Evolutionary conservation across 495 filamentous ascomycete genomes (phyloP), one percentile per base, ranked within the genome.

Genomic region (Aspergillus sclerotioniger): DNA sequence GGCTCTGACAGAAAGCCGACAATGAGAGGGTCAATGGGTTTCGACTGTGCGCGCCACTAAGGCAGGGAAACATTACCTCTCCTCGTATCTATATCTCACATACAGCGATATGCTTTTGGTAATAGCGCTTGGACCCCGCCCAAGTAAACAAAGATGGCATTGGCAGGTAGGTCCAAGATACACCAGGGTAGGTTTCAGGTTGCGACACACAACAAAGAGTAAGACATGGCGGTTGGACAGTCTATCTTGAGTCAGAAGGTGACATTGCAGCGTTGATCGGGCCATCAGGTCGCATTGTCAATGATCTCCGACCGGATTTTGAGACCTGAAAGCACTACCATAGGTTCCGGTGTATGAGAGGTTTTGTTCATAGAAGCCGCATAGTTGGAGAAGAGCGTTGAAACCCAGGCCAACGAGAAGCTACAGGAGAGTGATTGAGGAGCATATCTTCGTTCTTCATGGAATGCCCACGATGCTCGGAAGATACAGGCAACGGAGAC

Each of bases 391-490:
- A 47, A 47, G 6, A 15, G 21, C 15, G 21, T 17, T 46, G 16
- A 46, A 16, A n/a, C 25, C 28, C 47, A 50, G 32, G 21, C 13
- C 8, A 50, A 25, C 12, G 47, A 13, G 37, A 15, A 43, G 35
- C 19, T 41, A 53, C 25, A 9, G n/a, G 25, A 32, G 29, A 17
- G n/a, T 16, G 13, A 4, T 31, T 31, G 20, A 21, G 47, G 46
- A 32, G 13, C 31, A 16, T 32, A 7, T 50, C 13, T 31, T 3
- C 25, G 31, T 53, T 48, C 28, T 53, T 37, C 29, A 53, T 53
- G 51, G 55, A 60, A 51, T 39, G 19, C 44, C 58, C 57, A 60
- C 57, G 57, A 60, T 57, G 57, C 19, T 58, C 57, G 61, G 62
- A 64, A 54, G 37, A 60, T 45, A 60, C 54, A 52, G 20, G 47